These are phyloP conservation scores for Suillus subluteus DNA, from an alignment of 768 basidiomycete species.

Conservation along the genomic window DNA sequence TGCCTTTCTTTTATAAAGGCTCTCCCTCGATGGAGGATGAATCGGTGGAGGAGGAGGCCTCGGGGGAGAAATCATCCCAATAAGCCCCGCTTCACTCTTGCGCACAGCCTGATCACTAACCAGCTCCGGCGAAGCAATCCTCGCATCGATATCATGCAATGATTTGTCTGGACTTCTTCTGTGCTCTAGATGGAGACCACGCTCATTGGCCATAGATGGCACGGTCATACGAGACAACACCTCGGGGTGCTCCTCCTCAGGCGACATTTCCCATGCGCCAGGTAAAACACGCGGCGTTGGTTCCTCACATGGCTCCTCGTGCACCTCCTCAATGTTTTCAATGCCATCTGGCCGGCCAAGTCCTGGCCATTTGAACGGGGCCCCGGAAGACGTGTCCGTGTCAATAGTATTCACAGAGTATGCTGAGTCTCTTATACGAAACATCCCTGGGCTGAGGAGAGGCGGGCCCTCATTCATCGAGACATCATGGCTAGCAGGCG, in stretches of 20 bases:
- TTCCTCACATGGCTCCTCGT: conserved; percentile 33
- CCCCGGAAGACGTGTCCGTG: conserved; percentile 49
- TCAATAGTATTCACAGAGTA: conserved; percentile 52
- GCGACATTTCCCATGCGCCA: conserved; percentile 58
- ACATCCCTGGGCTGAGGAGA: conserved; percentile 60
- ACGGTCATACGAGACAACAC: conserved; percentile 16
- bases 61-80: conserved; percentile 50
- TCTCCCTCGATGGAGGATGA: conserved; percentile 33
- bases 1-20: conserved; percentile 25
- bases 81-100: conserved; percentile 67
- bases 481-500: conserved; percentile 22
- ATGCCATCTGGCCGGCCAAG: conserved; percentile 41
- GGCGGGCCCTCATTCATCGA: conserved; percentile 29
- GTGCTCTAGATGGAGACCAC: conserved; percentile 30
- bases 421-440: conserved; percentile 62
- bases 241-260: conserved; percentile 52
- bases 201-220: conserved; percentile 30
- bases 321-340: conserved; percentile 40
- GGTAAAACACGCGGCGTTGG: conserved; percentile 40
- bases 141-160: conserved; percentile 53
- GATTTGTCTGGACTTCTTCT: conserved; percentile 35
- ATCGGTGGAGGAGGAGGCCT: conserved; percentile 26
- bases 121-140: conserved; percentile 57
- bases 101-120: conserved; percentile 46
- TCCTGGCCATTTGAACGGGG: conserved; percentile 69